A percentile compares a stretch with the other conserved stretches of the same genome.
Evolutionary conservation across 768 basidiomycete species (phyloP).

Genomic region (Suillus hirtellus): DNA sequence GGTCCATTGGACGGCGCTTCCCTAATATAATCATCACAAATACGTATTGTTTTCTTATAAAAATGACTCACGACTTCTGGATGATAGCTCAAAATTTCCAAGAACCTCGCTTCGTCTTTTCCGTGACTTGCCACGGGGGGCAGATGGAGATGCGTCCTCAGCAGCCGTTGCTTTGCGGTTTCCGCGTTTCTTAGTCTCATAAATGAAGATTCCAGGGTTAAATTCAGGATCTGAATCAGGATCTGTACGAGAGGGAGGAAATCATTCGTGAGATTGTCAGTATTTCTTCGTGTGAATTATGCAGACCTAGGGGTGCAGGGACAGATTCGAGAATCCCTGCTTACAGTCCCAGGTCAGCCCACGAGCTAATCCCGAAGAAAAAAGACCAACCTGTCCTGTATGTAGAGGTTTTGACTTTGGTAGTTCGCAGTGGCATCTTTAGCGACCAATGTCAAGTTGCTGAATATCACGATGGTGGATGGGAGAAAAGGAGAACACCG

Average conservation of each 20-base stretch:
- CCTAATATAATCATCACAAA: constrained; percentile 7
- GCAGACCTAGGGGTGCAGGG: constrained; percentile 37
- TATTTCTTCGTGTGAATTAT: not conserved
- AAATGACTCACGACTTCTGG: constrained; percentile 16
- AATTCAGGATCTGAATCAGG: constrained; percentile 37
- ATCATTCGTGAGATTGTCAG: not conserved
- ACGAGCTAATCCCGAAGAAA: not conserved
- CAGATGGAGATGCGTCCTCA: constrained; percentile 13
- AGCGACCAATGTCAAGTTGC: constrained; percentile 3
- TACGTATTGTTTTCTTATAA: not conserved
- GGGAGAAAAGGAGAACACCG: constrained; percentile 4
- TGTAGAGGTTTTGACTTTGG: constrained; percentile 15
- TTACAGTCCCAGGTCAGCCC: not conserved
- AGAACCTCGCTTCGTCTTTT: constrained; percentile 17
- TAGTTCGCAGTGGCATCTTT: constrained; percentile 22
- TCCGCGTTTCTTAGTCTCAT: constrained; percentile 27
- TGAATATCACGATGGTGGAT: not conserved
- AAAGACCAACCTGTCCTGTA: constrained; percentile 25
- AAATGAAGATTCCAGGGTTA: constrained; percentile 29
- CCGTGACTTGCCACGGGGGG: constrained; percentile 18
- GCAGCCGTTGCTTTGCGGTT: constrained; percentile 22
- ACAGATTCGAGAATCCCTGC: constrained; percentile 31
- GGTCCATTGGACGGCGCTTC: constrained; percentile 6
- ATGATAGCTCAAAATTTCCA: constrained; percentile 10
- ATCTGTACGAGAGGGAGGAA: constrained; percentile 19